phyloP scores from a whole-genome alignment of 495 filamentous ascomycete genomes.

The Darksidea phi region DNA sequence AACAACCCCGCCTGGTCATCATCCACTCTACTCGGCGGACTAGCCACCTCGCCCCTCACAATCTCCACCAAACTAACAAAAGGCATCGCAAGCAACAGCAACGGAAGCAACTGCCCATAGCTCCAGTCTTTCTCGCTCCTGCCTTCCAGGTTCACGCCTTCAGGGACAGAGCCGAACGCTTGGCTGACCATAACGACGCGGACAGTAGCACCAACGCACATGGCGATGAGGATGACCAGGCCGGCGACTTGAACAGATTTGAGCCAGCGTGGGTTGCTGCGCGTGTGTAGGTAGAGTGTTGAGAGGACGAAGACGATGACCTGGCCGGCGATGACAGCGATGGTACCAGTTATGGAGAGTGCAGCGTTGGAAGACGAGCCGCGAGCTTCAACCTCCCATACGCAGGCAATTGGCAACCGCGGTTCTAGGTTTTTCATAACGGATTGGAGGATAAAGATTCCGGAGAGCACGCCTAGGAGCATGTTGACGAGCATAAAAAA shows the following conservation, averaged over 20 bases:
- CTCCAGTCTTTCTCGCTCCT: constrained; percentile 56
- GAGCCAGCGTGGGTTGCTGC: constrained; percentile 47
- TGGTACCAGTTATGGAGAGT: constrained; percentile 52
- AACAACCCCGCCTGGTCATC: constrained; percentile 12
- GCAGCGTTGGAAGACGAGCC: constrained; percentile 38
- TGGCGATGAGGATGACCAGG: constrained; percentile 49
- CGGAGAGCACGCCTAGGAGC: constrained; percentile 49
- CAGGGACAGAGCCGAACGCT: constrained; percentile 50
- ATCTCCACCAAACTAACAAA: constrained; percentile 57
- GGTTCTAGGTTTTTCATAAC: constrained; percentile 49
- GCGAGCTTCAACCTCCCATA: constrained; percentile 44
- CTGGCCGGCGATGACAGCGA: constrained; percentile 53
- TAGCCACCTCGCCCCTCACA: constrained; percentile 50
- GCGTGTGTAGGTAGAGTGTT: constrained; percentile 57
- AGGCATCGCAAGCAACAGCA: constrained; percentile 56
- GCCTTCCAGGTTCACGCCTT: constrained; percentile 44
- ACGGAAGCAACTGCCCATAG: constrained; percentile 56
- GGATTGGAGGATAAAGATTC: constrained; percentile 51
- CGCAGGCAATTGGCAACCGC: constrained; percentile 54
- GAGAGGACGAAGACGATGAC: constrained; percentile 51
- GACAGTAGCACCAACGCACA: constrained; percentile 51
- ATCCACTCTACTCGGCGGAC: constrained; percentile 20
- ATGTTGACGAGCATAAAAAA: constrained; percentile 60
- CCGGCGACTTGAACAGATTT: constrained; percentile 50
- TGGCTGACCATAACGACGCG: constrained; percentile 52